These are phyloP conservation scores for Acacia crassicarpa DNA, from an alignment of 306 rosid species.

Conservation along the genomic window DNA sequence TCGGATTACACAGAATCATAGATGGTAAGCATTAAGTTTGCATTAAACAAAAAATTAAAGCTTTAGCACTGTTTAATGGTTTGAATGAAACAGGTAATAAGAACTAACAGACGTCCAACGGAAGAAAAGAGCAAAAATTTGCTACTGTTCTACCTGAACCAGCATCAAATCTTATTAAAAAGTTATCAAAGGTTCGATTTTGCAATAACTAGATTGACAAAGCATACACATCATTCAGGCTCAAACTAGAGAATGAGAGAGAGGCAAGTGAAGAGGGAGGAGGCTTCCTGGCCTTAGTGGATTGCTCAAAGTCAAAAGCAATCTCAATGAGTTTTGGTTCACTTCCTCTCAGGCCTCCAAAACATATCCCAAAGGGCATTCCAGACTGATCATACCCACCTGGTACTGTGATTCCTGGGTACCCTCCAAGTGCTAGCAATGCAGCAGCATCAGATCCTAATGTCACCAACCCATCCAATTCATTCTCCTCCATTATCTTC, in stretches of 20 bases:
- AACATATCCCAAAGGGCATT: conserved; percentile 47
- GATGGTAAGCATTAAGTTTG: background rate
- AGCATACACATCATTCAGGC: background rate
- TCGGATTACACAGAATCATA: background rate
- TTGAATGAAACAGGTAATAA: background rate
- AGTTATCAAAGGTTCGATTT: background rate
- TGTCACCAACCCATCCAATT: conserved; percentile 53
- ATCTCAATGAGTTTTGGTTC: conserved; percentile 53
- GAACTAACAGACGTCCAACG: background rate
- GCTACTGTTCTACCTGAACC: background rate
- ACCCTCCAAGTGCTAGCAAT: conserved; percentile 52
- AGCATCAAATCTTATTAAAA: background rate
- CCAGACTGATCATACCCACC: conserved; percentile 44
- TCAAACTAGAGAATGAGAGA: background rate
- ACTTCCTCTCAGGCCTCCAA: conserved; percentile 50
- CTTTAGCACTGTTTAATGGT: background rate
- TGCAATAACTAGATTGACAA: background rate
- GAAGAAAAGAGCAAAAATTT: background rate
- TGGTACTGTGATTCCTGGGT: conserved; percentile 54
- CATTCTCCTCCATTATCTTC: conserved; percentile 40
- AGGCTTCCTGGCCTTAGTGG: conserved; percentile 43
- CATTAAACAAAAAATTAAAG: background rate
- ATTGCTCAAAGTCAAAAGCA: conserved; percentile 63
- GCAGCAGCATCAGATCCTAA: conserved; percentile 15
- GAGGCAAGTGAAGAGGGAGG: conserved; percentile 25